Evolutionary conservation across 352 stramenopile species (phyloP), one percentile per base, ranked within the genome.

Genomic region (Globisporangium nagaii): DNA sequence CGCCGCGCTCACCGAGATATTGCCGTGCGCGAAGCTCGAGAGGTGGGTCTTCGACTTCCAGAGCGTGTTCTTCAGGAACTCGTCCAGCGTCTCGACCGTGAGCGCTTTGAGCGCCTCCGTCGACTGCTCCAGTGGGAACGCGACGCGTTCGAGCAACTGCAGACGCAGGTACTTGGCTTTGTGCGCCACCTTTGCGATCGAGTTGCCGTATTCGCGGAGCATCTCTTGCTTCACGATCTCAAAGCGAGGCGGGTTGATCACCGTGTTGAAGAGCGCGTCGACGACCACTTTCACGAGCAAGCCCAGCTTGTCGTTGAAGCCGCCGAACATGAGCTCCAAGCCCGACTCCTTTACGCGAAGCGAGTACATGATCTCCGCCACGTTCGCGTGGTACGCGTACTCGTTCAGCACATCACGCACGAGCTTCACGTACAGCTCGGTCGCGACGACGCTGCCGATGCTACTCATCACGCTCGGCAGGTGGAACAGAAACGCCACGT

Each of bases 271-370:
- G 9, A 90, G 50, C 35, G 74, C 71, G 3, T 71, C 40, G 40
- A 82, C 56, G 25, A 91, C 75, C n/a, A 85, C 70, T 24, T 87
- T 53, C 12, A 88, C 74, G 40, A 91, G 63, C 36, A 81, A n/a
- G 15, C 69, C 56, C 19, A 90, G 58, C 45, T 91, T 91, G 53
- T 91, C 74, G 52, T 86, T 89, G 42, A 87, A 91, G 13, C 81
- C 81, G n/a, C 76, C 75, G 56, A 85, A 83, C 31, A 87, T 58
- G 24, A 91, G 61, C 58, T 90, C 76, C 32, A 91, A 42, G 0
- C 74, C 76, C 12, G 62, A 70, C 15, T 88, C 81, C 34, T 84
- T 90, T 2, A 86, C 64, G 17, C 73, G 67, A 13, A 91, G 61
- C 32, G 72, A 84, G 58, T 88, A 91, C 60, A 70, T 83, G 32